Percentiles rank a stretch among this genome's conserved stretches.
These are phyloP conservation scores for Lobosporangium transversale DNA, from an alignment of 192 early-diverging fungal genomes.

Conservation along the genomic window DNA sequence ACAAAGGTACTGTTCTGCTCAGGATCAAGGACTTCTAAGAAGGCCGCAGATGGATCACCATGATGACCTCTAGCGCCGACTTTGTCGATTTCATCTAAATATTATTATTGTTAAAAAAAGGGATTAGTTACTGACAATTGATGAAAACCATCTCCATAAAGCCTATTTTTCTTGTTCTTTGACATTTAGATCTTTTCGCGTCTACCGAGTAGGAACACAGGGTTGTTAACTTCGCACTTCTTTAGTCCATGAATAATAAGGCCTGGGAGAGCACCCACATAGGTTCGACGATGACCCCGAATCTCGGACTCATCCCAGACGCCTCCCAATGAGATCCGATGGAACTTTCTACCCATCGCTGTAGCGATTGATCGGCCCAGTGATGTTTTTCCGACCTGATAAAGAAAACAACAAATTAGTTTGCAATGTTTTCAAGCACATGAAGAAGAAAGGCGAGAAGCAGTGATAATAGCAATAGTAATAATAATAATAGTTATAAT, in stretches of 20 bases:
- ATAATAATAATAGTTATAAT: too few species aligned
- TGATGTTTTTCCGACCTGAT: slow-evolving; percentile 83
- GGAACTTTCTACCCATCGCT: slow-evolving; percentile 80
- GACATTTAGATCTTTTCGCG: not conserved
- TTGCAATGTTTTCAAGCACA: not conserved
- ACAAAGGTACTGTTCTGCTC: slow-evolving; percentile 86
- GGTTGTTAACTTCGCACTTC: slow-evolving; percentile 78
- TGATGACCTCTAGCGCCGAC: slow-evolving; percentile 68
- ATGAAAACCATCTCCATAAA: not conserved
- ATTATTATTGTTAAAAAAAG: not conserved
- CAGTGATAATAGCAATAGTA: too few species aligned
- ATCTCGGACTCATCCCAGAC: slow-evolving; percentile 91
- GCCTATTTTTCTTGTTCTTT: not conserved
- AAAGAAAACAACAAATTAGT: not conserved
- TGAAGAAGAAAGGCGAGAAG: too few species aligned
- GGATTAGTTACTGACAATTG: not conserved
- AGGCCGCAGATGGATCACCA: slow-evolving; percentile 82
- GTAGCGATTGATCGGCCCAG: slow-evolving; percentile 83
- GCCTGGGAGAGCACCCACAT: slow-evolving; percentile 88
- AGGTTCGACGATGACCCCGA: slow-evolving; percentile 87
- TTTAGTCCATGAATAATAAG: slow-evolving; percentile 78
- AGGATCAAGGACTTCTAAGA: slow-evolving; percentile 87
- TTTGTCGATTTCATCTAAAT: slow-evolving; percentile 86
- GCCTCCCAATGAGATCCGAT: slow-evolving; percentile 85
- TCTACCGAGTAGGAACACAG: slow-evolving; percentile 78